Conservation (phyloP, 129 eudicot genomes). For the Pittosporum tobira region DNA sequence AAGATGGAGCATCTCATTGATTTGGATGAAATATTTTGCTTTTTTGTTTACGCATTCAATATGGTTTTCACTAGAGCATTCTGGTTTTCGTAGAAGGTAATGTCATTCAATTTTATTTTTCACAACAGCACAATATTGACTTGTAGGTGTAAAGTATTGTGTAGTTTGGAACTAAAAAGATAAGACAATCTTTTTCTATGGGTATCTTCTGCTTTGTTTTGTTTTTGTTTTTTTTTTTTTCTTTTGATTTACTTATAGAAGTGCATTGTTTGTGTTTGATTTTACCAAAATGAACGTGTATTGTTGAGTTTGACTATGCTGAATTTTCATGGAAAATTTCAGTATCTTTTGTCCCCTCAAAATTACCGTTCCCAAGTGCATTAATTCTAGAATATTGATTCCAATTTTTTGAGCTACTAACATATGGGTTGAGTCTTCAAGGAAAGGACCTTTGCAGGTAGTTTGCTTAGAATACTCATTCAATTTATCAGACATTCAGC, state of each 20-base stretch:
- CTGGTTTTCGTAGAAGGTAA: too few relatives aligned
- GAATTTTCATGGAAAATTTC: not conserved
- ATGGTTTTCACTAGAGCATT: not conserved
- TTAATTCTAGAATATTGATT: too few relatives aligned
- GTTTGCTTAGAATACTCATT: too few relatives aligned
- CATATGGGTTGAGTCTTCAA: not conserved
- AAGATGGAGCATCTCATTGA: not conserved
- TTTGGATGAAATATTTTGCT: not conserved
- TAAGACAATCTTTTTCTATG: not conserved
- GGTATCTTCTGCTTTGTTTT: not conserved
- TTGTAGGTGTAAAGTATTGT: not conserved
- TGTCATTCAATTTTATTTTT: too few relatives aligned
- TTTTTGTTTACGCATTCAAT: not conserved
- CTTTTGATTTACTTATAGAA: not conserved
- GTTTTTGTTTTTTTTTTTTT: not conserved
- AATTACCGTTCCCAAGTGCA: too few relatives aligned
- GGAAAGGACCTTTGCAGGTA: too few relatives aligned
- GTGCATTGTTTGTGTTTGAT: too few relatives aligned
- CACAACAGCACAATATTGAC: not conserved
- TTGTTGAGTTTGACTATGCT: not conserved
- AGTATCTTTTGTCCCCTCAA: not conserved
- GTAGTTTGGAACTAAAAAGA: not conserved
- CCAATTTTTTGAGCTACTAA: not conserved
- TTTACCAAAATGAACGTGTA: too few relatives aligned
- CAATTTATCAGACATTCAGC: too few relatives aligned